Evolutionary conservation across 345 rosid genomes (phyloP).

Genomic region (Pistacia vera): DNA sequence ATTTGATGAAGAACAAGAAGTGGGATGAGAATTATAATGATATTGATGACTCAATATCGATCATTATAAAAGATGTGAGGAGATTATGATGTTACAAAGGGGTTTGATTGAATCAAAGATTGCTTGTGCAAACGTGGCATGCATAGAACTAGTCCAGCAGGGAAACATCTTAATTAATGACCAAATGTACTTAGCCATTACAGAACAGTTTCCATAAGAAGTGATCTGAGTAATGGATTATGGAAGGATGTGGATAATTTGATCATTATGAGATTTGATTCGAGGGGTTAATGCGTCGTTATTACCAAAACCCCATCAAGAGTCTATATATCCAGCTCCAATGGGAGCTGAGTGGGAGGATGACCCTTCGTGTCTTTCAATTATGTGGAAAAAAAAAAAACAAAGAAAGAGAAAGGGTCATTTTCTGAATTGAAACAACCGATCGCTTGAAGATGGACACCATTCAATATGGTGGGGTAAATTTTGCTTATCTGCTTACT

Average conservation of each 20-base stretch:
- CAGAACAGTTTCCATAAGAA: too few species aligned
- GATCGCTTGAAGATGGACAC: conserved; percentile 11
- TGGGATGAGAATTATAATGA: neutral
- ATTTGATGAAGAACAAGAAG: neutral
- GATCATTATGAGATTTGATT: neutral
- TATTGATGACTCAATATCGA: too few species aligned
- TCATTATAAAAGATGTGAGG: neutral
- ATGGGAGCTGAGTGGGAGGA: neutral
- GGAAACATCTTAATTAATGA: neutral
- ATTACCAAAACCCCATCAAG: neutral
- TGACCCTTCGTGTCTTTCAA: conserved; percentile 24
- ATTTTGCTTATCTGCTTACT: conserved; percentile 15
- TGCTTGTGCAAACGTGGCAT: neutral
- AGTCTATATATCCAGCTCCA: neutral
- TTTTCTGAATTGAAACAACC: conserved; percentile 1
- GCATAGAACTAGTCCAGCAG: neutral
- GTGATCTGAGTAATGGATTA: conserved; percentile 1
- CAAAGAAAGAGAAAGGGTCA: neutral
- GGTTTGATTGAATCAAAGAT: neutral
- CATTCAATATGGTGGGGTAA: conserved; percentile 17
- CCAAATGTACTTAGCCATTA: conserved; percentile 2
- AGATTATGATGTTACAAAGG: neutral
- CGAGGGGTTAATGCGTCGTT: neutral
- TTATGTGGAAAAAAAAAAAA: neutral
- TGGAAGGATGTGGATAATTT: conserved; percentile 10